Evolutionary conservation across 345 rosid genomes (phyloP).

Genomic region (Aegle marmelos): DNA sequence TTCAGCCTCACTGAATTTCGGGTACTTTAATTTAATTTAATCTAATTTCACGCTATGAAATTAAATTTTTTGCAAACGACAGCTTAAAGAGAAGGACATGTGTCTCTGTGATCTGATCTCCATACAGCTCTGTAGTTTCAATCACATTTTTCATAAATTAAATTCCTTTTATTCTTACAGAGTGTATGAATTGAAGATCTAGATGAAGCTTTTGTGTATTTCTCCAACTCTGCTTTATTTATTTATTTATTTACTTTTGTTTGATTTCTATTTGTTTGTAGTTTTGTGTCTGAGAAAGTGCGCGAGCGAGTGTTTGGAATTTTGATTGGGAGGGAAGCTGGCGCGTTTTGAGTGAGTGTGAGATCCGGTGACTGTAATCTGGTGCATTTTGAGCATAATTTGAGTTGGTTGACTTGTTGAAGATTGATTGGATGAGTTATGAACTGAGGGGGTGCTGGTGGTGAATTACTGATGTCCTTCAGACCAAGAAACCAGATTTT

Average conservation of each 20-base stretch:
- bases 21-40: background rate
- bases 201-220: background rate
- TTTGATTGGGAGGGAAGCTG: background rate
- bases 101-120: constrained; percentile 17
- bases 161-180: background rate
- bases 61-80: background rate
- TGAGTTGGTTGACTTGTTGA: background rate
- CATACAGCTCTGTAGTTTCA: background rate
- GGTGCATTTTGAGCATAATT: constrained; percentile 3
- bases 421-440: background rate
- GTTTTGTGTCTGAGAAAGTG: background rate
- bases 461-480: constrained; percentile 13
- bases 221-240: background rate
- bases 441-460: constrained; percentile 6
- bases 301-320: background rate
- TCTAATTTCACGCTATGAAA: background rate
- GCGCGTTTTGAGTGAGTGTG: constrained; percentile 3
- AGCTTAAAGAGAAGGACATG: constrained; percentile 22
- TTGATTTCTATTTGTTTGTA: background rate
- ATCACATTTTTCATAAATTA: background rate
- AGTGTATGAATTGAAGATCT: constrained; percentile 15
- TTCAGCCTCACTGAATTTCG: background rate
- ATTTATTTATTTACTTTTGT: background rate
- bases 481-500: constrained; percentile 15
- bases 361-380: background rate